phyloP scores from a whole-genome alignment of 1,284 basidiomycete genomes.

The Malassezia restricta region DNA sequence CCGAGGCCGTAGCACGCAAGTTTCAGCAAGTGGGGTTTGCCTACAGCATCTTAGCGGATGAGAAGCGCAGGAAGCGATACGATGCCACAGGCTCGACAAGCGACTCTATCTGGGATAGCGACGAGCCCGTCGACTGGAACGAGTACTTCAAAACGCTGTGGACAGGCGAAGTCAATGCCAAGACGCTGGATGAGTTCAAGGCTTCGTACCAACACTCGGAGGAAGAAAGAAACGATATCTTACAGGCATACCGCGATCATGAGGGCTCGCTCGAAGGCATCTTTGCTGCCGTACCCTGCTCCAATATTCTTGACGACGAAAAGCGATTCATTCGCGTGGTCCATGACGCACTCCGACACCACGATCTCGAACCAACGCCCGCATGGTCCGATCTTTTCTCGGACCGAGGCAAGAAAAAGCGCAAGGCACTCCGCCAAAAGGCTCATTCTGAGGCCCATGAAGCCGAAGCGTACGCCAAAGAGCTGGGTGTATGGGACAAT shows the following conservation, averaged over 20 bases:
- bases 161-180: constrained; percentile 36
- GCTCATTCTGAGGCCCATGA: constrained; percentile 29
- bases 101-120: constrained; percentile 32
- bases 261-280: constrained; percentile 28
- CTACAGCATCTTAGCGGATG: constrained; percentile 40
- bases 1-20: constrained; percentile 20
- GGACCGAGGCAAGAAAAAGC: constrained; percentile 19
- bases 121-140: constrained; percentile 43
- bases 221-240: constrained; percentile 37
- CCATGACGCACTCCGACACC: constrained; percentile 21
- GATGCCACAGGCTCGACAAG: constrained; percentile 42
- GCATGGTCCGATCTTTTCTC: constrained; percentile 18
- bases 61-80: constrained; percentile 29
- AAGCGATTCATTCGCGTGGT: constrained; percentile 28
- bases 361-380: constrained; percentile 20
- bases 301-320: constrained; percentile 33
- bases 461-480: constrained; percentile 33
- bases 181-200: constrained; percentile 37
- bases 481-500: constrained; percentile 43
- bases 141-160: constrained; percentile 45
- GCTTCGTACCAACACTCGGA: constrained; percentile 36
- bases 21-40: constrained; percentile 45
- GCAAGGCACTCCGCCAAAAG: constrained; percentile 23
- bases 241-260: constrained; percentile 28
- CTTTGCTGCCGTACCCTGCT: constrained; percentile 37